Percentiles rank a stretch among this genome's conserved stretches.
phyloP scores from a whole-genome alignment of 2,329 filamentous ascomycete genomes.

The Aspergillus latus region DNA sequence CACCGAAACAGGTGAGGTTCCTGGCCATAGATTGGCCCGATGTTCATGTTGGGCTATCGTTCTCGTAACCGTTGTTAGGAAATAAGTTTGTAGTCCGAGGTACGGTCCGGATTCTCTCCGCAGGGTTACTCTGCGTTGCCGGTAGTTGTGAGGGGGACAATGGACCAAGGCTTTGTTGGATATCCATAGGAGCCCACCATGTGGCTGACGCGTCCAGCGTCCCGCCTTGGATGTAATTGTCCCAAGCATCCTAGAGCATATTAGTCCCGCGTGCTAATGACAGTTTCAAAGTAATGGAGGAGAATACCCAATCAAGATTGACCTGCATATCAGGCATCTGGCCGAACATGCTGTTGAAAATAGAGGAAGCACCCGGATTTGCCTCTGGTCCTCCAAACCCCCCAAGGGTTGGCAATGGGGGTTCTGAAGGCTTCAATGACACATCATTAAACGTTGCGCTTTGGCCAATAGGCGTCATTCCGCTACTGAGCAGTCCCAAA shows the following conservation, averaged over 20 bases:
- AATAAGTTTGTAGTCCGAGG: slow-evolving; percentile 20
- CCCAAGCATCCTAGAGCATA: slow-evolving; percentile 61
- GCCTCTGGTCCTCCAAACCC: slow-evolving; percentile 32
- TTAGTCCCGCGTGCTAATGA: slow-evolving; percentile 26
- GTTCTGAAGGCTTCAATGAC: slow-evolving; percentile 31
- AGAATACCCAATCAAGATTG: slow-evolving; percentile 64
- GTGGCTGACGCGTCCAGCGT: slow-evolving; percentile 43
- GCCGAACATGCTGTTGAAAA: slow-evolving; percentile 57
- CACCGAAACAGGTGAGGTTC: not conserved
- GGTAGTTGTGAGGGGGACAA: slow-evolving; percentile 25
- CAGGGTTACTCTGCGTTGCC: slow-evolving; percentile 17
- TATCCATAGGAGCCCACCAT: slow-evolving; percentile 40
- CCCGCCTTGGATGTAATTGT: slow-evolving; percentile 65
- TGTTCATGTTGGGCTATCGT: slow-evolving; percentile 9
- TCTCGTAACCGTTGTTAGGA: slow-evolving; percentile 18
- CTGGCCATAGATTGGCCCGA: not conserved
- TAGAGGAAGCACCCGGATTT: slow-evolving; percentile 48
- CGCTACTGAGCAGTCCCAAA: slow-evolving; percentile 65
- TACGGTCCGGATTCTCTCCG: slow-evolving; percentile 19
- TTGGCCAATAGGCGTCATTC: slow-evolving; percentile 53
- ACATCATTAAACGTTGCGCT: slow-evolving; percentile 32
- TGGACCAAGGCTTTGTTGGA: slow-evolving; percentile 26
- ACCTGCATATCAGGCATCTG: slow-evolving; percentile 56
- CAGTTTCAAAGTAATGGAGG: not conserved
- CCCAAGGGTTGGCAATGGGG: slow-evolving; percentile 25